These are phyloP conservation scores for Eucalyptus cloeziana DNA, from an alignment of 345 rosid genomes.

Conservation along the genomic window DNA sequence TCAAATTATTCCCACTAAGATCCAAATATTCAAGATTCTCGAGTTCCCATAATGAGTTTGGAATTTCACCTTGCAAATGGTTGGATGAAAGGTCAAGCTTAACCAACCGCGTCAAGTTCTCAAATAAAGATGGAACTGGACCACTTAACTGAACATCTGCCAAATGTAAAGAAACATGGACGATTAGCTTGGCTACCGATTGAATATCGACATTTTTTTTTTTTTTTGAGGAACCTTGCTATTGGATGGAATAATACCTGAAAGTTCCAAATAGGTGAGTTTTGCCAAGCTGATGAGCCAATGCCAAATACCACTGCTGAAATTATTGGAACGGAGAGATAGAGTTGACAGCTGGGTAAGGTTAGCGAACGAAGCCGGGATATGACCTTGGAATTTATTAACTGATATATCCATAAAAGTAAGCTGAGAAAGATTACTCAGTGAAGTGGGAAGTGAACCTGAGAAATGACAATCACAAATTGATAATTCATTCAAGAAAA, in stretches of 20 bases:
- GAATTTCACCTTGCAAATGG: neutral
- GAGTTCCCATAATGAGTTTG: neutral
- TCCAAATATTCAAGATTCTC: neutral
- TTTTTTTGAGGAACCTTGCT: neutral
- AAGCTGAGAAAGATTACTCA: neutral
- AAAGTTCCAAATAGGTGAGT: neutral
- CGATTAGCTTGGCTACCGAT: neutral
- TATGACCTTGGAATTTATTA: neutral
- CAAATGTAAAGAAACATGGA: neutral
- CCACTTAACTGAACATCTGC: neutral
- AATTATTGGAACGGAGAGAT: neutral
- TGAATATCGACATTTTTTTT: neutral
- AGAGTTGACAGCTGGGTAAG: neutral
- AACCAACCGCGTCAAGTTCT: neutral
- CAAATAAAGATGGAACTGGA: neutral
- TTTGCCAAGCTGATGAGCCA: neutral
- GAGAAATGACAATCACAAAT: neutral
- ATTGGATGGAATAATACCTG: neutral
- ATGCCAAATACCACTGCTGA: neutral
- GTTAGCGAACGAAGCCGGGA: neutral
- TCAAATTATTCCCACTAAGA: neutral
- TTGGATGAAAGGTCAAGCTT: neutral
- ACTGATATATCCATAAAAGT: neutral
- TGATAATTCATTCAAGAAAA: neutral
- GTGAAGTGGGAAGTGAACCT: neutral